Percentiles rank a stretch among this genome's conserved stretches.
Conservation (phyloP, 1,284 basidiomycete genomes). For the Ceratobasidium sp. region DNA sequence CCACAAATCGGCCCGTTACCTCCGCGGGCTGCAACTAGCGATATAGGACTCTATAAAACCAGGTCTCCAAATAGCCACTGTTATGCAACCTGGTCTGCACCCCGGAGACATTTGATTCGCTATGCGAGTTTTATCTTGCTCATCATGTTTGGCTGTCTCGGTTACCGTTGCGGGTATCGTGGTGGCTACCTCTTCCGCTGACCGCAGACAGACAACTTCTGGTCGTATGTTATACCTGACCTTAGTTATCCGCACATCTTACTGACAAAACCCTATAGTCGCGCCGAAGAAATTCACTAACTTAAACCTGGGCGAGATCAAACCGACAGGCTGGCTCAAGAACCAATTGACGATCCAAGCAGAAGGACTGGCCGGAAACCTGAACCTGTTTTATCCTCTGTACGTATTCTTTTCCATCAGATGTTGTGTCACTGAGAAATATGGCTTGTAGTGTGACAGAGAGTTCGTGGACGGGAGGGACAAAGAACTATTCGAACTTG, state of each 20-base stretch:
- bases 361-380: slow-evolving; percentile 24
- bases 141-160: neutral
- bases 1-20: neutral
- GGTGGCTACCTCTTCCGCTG: neutral
- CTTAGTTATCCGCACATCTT: neutral
- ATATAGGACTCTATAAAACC: neutral
- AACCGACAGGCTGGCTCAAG: slow-evolving; percentile 32
- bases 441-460: slow-evolving; percentile 4
- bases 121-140: neutral
- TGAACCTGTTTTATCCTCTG: slow-evolving; percentile 35
- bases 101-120: neutral
- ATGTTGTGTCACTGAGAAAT: neutral
- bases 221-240: neutral
- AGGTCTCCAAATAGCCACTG: neutral
- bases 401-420: neutral
- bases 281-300: slow-evolving; percentile 20
- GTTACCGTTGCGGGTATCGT: neutral
- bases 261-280: neutral
- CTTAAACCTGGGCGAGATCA: slow-evolving; percentile 30
- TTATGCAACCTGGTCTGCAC: neutral
- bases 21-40: neutral
- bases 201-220: slow-evolving; percentile 1
- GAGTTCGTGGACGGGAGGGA: slow-evolving; percentile 31
- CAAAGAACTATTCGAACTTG: slow-evolving; percentile 31
- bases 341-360: slow-evolving; percentile 30